These are phyloP conservation scores for Starmerella vaccinii DNA, from an alignment of 805 yeast species.

Conservation along the genomic window DNA sequence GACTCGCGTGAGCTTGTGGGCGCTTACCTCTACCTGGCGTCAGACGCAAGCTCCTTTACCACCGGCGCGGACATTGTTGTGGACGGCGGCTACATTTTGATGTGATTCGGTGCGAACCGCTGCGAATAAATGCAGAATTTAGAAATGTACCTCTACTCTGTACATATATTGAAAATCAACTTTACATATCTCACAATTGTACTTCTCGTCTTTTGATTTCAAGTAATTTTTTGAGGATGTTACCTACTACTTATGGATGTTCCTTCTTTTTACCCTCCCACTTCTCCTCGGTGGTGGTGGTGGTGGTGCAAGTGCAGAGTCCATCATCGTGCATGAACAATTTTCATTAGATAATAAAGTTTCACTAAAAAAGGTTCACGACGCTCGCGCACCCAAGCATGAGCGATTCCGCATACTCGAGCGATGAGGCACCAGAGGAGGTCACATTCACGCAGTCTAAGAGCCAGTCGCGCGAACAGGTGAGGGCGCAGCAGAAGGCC, in stretches of 20 bases:
- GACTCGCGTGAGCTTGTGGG: slow-evolving; percentile 64
- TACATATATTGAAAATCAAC: no score
- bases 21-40: slow-evolving; percentile 68
- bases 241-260: no score
- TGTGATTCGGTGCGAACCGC: no score
- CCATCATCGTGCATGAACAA: no score
- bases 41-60: slow-evolving; percentile 70
- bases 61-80: slow-evolving; percentile 68
- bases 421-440: slow-evolving; percentile 34
- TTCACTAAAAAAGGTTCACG: not conserved
- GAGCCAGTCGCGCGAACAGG: slow-evolving; percentile 7
- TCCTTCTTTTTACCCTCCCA: no score
- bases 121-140: no score
- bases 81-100: slow-evolving; percentile 66
- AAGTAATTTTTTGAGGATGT: no score
- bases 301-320: no score
- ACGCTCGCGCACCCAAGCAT: not conserved
- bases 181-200: no score
- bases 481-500: slow-evolving; percentile 14
- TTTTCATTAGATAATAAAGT: slow-evolving; percentile 2
- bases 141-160: no score
- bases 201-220: no score
- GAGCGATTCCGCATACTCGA: slow-evolving; percentile 7
- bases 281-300: no score
- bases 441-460: slow-evolving; percentile 25